These are phyloP conservation scores for Pythium grandisporangium DNA, from an alignment of 352 stramenopile genomes.

Conservation along the genomic window DNA sequence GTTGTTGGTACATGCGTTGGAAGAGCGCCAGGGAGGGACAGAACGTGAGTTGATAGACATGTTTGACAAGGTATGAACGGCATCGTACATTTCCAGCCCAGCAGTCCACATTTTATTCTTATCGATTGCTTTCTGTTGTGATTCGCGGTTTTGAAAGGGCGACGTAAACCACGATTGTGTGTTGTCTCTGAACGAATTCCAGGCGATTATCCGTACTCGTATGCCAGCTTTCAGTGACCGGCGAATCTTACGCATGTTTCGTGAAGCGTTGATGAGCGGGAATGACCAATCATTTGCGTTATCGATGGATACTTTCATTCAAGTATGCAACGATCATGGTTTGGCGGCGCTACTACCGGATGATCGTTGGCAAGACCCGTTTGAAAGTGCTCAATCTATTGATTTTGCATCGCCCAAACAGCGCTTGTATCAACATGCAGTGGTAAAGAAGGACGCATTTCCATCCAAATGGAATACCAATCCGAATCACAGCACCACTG, in stretches of 20 bases:
- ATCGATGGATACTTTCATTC: slow-evolving; percentile 59
- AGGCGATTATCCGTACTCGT: slow-evolving; percentile 42
- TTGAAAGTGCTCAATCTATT: no score
- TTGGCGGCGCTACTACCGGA: slow-evolving; percentile 55
- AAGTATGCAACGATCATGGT: slow-evolving; percentile 63
- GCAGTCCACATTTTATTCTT: slow-evolving; percentile 1
- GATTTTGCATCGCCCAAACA: no score
- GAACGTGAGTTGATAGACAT: slow-evolving; percentile 34
- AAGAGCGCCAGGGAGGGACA: slow-evolving; percentile 44
- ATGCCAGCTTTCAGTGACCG: slow-evolving; percentile 56
- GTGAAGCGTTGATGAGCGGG: slow-evolving; percentile 52
- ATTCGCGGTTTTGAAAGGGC: slow-evolving; percentile 15
- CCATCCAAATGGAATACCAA: no score
- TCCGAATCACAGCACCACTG: no score
- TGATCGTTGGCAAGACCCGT: slow-evolving; percentile 46
- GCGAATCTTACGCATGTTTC: slow-evolving; percentile 68
- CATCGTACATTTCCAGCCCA: no score
- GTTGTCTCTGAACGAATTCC: slow-evolving; percentile 60
- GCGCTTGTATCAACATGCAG: no score
- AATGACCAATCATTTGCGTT: slow-evolving; percentile 61
- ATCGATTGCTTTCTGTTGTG: background rate
- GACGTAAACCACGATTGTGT: slow-evolving; percentile 70
- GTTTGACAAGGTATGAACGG: no score
- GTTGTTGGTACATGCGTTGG: slow-evolving; percentile 46
- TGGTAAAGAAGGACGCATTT: no score